phyloP scores from a whole-genome alignment of 1,284 basidiomycete genomes.

The Caloboletus inedulis region DNA sequence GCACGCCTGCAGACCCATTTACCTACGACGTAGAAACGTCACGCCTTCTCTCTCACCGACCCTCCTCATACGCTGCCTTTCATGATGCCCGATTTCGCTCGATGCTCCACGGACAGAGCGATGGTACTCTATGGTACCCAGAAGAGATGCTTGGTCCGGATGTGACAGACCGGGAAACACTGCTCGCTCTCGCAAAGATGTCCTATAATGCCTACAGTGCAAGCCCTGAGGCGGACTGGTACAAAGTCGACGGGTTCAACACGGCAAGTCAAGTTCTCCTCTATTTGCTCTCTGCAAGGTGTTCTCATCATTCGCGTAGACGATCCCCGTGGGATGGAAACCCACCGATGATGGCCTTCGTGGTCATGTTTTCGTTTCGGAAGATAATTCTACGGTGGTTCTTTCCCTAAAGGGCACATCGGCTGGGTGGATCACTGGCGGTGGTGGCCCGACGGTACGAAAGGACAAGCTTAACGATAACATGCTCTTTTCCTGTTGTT shows the following conservation, averaged over 20 bases:
- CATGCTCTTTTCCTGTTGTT: constrained; percentile 87
- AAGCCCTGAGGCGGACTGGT: constrained; percentile 66
- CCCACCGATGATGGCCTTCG: constrained; percentile 82
- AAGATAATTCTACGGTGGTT: constrained; percentile 83
- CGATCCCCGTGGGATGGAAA: constrained; percentile 85
- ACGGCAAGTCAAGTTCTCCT: constrained; percentile 37
- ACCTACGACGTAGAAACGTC: constrained; percentile 39
- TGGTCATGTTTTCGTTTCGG: constrained; percentile 82
- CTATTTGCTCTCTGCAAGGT: not conserved
- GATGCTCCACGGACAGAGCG: constrained; percentile 40
- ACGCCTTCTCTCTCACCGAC: constrained; percentile 40
- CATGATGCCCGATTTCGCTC: constrained; percentile 46
- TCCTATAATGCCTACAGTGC: constrained; percentile 77
- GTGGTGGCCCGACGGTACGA: constrained; percentile 57
- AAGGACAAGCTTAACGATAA: constrained; percentile 90
- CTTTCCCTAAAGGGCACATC: constrained; percentile 93
- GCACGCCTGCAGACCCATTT: constrained; percentile 26
- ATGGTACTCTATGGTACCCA: constrained; percentile 48
- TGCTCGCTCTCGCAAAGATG: constrained; percentile 86
- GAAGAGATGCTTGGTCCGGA: constrained; percentile 61
- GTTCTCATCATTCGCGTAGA: constrained; percentile 33
- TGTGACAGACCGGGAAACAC: constrained; percentile 66
- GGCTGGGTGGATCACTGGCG: constrained; percentile 71
- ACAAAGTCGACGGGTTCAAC: constrained; percentile 67
- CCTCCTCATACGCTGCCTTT: constrained; percentile 47